Conservation (phyloP, 495 filamentous ascomycete genomes). For the Lasiosphaeria hispida region DNA sequence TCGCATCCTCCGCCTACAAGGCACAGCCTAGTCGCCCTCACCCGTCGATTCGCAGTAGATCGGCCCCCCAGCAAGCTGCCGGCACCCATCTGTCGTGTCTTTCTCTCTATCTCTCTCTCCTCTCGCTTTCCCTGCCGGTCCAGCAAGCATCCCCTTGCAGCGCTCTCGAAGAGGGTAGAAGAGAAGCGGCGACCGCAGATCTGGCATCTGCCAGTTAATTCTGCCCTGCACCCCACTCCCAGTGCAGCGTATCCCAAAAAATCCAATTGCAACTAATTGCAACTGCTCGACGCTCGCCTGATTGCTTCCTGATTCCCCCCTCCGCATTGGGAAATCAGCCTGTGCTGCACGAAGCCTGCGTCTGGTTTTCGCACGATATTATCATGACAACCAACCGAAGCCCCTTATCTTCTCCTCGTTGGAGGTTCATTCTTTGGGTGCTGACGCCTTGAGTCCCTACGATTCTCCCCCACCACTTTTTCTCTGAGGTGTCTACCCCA, state of each 20-base stretch:
- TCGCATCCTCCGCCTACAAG: slow-evolving; percentile 10
- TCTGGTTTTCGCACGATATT: slow-evolving; percentile 35
- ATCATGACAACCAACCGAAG: slow-evolving; percentile 58
- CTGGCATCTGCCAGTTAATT: slow-evolving; percentile 17
- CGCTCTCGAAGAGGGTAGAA: not conserved
- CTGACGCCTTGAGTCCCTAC: slow-evolving; percentile 42
- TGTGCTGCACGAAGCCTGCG: slow-evolving; percentile 38
- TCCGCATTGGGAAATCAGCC: slow-evolving; percentile 39
- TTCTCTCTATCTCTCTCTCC: slow-evolving; percentile 5
- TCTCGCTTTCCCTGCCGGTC: too few species aligned
- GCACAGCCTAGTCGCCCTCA: slow-evolving; percentile 7
- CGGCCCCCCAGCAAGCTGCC: slow-evolving; percentile 20
- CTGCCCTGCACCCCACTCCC: slow-evolving; percentile 23
- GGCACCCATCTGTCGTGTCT: slow-evolving; percentile 18
- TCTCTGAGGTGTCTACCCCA: slow-evolving; percentile 3
- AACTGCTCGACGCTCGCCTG: slow-evolving; percentile 8
- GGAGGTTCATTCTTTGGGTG: slow-evolving; percentile 53
- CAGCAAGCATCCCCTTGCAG: slow-evolving; percentile 22
- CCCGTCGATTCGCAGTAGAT: not conserved
- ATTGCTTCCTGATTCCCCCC: slow-evolving; percentile 15
- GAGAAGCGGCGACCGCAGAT: slow-evolving; percentile 3
- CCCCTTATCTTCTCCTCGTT: slow-evolving; percentile 51
- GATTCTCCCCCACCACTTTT: slow-evolving; percentile 15
- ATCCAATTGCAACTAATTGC: slow-evolving; percentile 9
- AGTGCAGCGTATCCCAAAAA: not conserved